phyloP scores from a whole-genome alignment of 75 land plant genomes.

The Ceratopteris richardii region DNA sequence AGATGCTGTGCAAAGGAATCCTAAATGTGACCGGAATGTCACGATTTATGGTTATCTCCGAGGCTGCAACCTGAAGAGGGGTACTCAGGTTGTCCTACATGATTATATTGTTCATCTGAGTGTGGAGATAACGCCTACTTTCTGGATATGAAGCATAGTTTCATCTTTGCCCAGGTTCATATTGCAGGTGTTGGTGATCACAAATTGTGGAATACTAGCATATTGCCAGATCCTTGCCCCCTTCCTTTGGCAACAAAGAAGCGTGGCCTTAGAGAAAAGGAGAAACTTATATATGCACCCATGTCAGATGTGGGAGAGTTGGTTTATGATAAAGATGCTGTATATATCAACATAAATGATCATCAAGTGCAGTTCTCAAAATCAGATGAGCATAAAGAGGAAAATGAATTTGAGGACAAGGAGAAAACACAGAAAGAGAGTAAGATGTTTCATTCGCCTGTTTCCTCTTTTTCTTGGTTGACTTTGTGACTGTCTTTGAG shows the following conservation, averaged over 20 bases:
- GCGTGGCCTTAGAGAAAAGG: slow-evolving; percentile 89
- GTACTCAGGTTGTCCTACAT: slow-evolving; percentile 66
- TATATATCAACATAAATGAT: slow-evolving; percentile 89
- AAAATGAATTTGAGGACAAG: slow-evolving; percentile 29
- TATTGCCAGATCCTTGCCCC: slow-evolving; percentile 93
- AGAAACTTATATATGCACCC: slow-evolving; percentile 95
- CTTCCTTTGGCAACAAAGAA: slow-evolving; percentile 96
- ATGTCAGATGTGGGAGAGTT: slow-evolving; percentile 98
- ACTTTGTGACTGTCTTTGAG: no score
- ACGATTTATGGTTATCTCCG: slow-evolving; percentile 92
- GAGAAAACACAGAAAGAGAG: slow-evolving; percentile 24
- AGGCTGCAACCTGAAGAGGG: slow-evolving; percentile 89
- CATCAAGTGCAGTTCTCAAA: slow-evolving; percentile 91
- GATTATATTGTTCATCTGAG: slow-evolving; percentile 1
- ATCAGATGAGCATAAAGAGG: slow-evolving; percentile 8
- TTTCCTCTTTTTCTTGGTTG: no score
- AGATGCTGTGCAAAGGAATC: slow-evolving; percentile 50
- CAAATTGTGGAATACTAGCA: slow-evolving; percentile 45
- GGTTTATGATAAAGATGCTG: slow-evolving; percentile 96
- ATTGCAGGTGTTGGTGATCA: slow-evolving; percentile 96
- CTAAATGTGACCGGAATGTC: slow-evolving; percentile 89
- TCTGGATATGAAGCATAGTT: no score
- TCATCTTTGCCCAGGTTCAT: slow-evolving; percentile 79
- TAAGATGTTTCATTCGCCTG: neutral
- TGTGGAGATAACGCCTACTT: no score